phyloP scores from a whole-genome alignment of 1,284 basidiomycete species.

The Cerioporus squamosus region DNA sequence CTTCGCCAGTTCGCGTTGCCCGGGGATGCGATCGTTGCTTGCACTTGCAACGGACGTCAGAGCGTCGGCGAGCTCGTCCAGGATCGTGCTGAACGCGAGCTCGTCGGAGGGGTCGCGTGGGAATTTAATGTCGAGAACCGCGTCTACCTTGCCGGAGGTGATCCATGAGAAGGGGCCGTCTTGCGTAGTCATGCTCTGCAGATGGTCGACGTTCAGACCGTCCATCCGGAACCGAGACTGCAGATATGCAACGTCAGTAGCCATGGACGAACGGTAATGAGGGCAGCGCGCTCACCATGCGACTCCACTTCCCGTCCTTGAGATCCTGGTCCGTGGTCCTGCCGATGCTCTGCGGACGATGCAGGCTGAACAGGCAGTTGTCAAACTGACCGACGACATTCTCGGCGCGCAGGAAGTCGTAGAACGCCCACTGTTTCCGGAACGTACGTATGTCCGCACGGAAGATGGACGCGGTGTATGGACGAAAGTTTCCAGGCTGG shows the following conservation, averaged over 20 bases:
- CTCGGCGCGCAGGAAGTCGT: conserved; percentile 90
- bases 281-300: conserved; percentile 69
- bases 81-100: conserved; percentile 84
- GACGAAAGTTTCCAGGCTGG: conserved; percentile 92
- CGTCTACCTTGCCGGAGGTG: conserved; percentile 93
- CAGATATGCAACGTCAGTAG: background rate
- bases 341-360: conserved; percentile 96
- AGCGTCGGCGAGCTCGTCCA: conserved; percentile 91
- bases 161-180: conserved; percentile 97
- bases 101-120: conserved; percentile 82
- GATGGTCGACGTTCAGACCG: conserved; percentile 95
- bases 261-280: conserved; percentile 1
- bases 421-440: conserved; percentile 95
- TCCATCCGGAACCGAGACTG: conserved; percentile 96
- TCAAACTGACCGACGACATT: conserved; percentile 97
- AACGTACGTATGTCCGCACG: conserved; percentile 87
- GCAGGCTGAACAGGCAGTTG: conserved; percentile 96
- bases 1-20: conserved; percentile 85
- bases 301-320: conserved; percentile 81
- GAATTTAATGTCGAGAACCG: conserved; percentile 98
- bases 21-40: conserved; percentile 76
- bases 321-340: conserved; percentile 85
- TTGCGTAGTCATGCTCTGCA: conserved; percentile 83
- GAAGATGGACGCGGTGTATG: conserved; percentile 96
- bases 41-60: conserved; percentile 63